phyloP scores from a whole-genome alignment of 1,139 yeast species.

The Pichia norvegensis region DNA sequence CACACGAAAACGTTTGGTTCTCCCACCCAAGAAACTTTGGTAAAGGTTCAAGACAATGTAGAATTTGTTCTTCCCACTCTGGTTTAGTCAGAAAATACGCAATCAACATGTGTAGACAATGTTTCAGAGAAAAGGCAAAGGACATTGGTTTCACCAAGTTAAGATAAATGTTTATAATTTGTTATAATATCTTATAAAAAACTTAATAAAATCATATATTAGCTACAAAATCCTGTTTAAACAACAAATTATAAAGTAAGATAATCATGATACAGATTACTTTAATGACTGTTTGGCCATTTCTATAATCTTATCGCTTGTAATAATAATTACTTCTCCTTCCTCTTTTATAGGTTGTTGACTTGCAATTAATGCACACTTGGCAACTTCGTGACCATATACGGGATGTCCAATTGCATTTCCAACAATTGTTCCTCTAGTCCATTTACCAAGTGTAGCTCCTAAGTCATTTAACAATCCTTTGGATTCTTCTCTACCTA shows the following conservation, averaged over 20 bases:
- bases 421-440: conserved; percentile 33
- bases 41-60: conserved; percentile 99
- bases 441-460: conserved; percentile 27
- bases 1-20: conserved; percentile 99
- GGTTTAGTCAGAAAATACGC: conserved; percentile 99
- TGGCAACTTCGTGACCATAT: conserved; percentile 43
- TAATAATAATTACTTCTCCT: conserved; percentile 20
- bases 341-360: conserved; percentile 19
- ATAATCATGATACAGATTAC: too few species aligned
- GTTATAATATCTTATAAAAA: conserved; percentile 3
- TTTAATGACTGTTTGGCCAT: conserved; percentile 5
- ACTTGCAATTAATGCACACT: conserved; percentile 32
- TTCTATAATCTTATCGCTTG: conserved; percentile 20
- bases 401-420: conserved; percentile 33
- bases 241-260: too few species aligned
- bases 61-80: conserved; percentile 97
- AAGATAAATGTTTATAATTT: conserved; percentile 53
- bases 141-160: conserved; percentile 99
- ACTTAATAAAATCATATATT: background rate
- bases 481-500: conserved; percentile 49
- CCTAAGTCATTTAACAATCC: conserved; percentile 32
- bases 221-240: background rate
- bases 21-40: conserved; percentile 99
- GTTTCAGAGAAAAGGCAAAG: conserved; percentile 99
- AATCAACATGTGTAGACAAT: conserved; percentile 99